Conservation (phyloP, 1,284 basidiomycete genomes). For the Boletellus dicymbophilus region DNA sequence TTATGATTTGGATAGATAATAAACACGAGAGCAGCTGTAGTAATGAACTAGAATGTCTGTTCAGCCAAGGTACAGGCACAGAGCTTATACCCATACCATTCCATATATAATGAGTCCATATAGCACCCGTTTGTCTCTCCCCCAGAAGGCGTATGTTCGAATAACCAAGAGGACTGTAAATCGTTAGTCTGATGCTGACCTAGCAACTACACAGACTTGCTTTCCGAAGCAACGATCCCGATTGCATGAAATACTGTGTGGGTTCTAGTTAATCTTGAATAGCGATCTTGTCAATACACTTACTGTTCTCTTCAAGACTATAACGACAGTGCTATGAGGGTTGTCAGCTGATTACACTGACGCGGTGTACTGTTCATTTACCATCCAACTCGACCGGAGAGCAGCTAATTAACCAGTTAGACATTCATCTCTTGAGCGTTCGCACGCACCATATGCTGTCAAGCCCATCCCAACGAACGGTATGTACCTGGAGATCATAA, state of each 20-base stretch:
- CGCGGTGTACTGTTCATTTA: not conserved
- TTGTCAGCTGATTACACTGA: not conserved
- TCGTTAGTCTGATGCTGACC: too few species aligned
- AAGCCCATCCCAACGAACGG: slow-evolving; percentile 17
- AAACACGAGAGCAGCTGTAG: too few species aligned
- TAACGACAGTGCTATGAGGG: too few species aligned
- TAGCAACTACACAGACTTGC: not conserved
- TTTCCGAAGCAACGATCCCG: slow-evolving; percentile 15
- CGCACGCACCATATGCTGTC: slow-evolving; percentile 14
- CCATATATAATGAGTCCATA: slow-evolving; percentile 12
- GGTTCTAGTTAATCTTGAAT: not conserved
- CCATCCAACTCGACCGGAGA: slow-evolving; percentile 8
- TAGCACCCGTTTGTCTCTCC: slow-evolving; percentile 10
- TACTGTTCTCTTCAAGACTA: slow-evolving; percentile 9
- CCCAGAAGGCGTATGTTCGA: slow-evolving; percentile 26
- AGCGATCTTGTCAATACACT: too few species aligned
- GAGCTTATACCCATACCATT: slow-evolving; percentile 7
- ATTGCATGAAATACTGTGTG: slow-evolving; percentile 20
- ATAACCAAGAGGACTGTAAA: slow-evolving; percentile 19
- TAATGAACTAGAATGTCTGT: not conserved
- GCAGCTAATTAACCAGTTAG: slow-evolving; percentile 7
- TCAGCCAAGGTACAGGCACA: too few species aligned
- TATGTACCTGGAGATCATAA: slow-evolving; percentile 20
- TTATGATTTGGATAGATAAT: too few species aligned
- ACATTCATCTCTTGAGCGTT: not conserved